These are phyloP conservation scores for Alisma plantagoaquatica DNA, from an alignment of 106 monocot species.

Conservation along the genomic window DNA sequence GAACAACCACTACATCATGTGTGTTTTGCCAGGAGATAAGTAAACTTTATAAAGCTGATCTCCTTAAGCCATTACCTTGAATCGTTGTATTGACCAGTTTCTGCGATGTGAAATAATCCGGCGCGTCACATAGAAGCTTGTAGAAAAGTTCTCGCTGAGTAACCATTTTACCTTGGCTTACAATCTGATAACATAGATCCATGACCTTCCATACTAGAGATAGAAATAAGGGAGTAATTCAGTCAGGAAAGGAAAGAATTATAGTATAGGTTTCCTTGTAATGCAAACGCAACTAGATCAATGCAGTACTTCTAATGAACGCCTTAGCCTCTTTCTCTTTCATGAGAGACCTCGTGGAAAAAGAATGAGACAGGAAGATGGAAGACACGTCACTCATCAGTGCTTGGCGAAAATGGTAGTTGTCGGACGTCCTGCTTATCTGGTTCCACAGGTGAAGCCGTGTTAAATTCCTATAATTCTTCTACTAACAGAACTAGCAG, in stretches of 20 bases:
- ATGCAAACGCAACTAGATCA: background rate
- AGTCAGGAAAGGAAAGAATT: background rate
- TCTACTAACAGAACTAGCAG: no score
- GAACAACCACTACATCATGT: no score
- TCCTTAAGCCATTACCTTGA: no score
- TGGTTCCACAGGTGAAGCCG: no score
- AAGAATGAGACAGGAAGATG: slow-evolving; percentile 57
- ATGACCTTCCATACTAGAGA: slow-evolving; percentile 88
- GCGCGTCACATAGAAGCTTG: slow-evolving; percentile 77
- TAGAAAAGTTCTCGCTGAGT: slow-evolving; percentile 94
- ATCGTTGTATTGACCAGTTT: slow-evolving; percentile 50
- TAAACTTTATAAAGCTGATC: no score
- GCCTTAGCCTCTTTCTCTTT: slow-evolving; percentile 42
- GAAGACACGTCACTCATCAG: slow-evolving; percentile 63
- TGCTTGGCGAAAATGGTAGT: slow-evolving; percentile 44
- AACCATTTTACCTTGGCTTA: slow-evolving; percentile 56
- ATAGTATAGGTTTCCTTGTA: background rate
- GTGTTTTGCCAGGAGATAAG: no score
- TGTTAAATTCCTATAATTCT: no score
- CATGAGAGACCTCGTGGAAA: slow-evolving; percentile 54
- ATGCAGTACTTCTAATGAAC: slow-evolving; percentile 63
- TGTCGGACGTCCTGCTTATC: slow-evolving; percentile 46
- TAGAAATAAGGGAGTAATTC: background rate
- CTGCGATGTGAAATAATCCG: slow-evolving; percentile 72
- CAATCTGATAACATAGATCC: slow-evolving; percentile 56